Evolutionary conservation across 2,329 filamentous ascomycete genomes (phyloP).

Genomic region (Colletotrichum kahawae): DNA sequence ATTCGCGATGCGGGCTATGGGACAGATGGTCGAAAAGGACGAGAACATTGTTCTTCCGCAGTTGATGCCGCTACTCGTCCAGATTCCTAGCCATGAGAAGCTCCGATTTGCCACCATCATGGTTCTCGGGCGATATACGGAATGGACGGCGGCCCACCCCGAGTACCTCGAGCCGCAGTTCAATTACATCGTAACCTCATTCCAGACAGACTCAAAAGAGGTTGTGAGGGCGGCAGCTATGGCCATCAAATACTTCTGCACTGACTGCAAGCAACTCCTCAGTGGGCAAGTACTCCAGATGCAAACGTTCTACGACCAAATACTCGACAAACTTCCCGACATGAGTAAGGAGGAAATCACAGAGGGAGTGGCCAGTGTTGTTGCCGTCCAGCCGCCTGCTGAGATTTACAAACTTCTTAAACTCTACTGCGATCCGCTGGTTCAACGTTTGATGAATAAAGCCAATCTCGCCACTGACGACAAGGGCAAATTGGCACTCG

Average conservation of each 20-base stretch:
- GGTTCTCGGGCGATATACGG: slow-evolving; percentile 94
- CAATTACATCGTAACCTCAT: slow-evolving; percentile 93
- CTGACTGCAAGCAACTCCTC: slow-evolving; percentile 87
- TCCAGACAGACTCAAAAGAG: slow-evolving; percentile 86
- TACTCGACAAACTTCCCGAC: slow-evolving; percentile 84
- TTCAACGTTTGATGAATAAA: slow-evolving; percentile 83
- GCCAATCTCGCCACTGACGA: slow-evolving; percentile 86
- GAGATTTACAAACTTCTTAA: slow-evolving; percentile 88
- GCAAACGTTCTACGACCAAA: slow-evolving; percentile 89
- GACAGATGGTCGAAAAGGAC: slow-evolving; percentile 90
- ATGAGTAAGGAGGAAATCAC: slow-evolving; percentile 95
- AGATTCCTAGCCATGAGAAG: slow-evolving; percentile 95
- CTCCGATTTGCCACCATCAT: slow-evolving; percentile 98
- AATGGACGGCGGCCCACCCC: slow-evolving; percentile 95
- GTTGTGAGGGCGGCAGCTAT: slow-evolving; percentile 91
- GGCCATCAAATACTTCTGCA: slow-evolving; percentile 96
- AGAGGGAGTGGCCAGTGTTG: slow-evolving; percentile 90
- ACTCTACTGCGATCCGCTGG: slow-evolving; percentile 89
- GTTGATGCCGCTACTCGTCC: slow-evolving; percentile 90
- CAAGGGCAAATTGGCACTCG: slow-evolving; percentile 82
- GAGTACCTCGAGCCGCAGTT: slow-evolving; percentile 93
- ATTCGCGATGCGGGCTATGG: slow-evolving; percentile 95
- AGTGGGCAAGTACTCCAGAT: slow-evolving; percentile 84
- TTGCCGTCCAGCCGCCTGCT: slow-evolving; percentile 81
- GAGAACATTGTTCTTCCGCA: slow-evolving; percentile 88